Evolutionary conservation across 1,284 basidiomycete species (phyloP).

Genomic region (Athelia sp.): DNA sequence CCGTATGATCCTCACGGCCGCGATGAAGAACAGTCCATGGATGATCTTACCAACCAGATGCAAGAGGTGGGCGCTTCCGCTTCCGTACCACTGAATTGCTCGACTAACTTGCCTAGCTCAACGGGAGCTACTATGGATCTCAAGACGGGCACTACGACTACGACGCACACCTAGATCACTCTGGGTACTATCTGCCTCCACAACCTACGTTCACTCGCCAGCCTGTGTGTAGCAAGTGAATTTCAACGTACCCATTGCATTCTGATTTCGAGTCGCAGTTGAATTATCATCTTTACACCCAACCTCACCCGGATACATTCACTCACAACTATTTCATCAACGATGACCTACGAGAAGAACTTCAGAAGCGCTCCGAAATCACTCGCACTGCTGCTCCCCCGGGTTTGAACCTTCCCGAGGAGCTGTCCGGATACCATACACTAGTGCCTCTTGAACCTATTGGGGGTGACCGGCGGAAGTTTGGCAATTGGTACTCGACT

Average conservation of each 20-base stretch:
- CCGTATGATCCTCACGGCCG: conserved; percentile 36
- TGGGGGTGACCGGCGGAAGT: conserved; percentile 55
- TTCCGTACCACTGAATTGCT: neutral
- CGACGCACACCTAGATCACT: conserved; percentile 22
- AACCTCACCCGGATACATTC: conserved; percentile 47
- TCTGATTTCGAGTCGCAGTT: conserved; percentile 45
- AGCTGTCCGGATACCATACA: conserved; percentile 89
- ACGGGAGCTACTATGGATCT: conserved; percentile 19
- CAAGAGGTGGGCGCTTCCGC: conserved; percentile 24
- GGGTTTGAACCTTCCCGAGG: conserved; percentile 71
- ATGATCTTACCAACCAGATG: conserved; percentile 33
- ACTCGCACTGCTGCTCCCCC: conserved; percentile 42
- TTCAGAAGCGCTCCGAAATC: conserved; percentile 81
- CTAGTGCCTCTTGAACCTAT: conserved; percentile 73
- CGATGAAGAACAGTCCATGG: conserved; percentile 6
- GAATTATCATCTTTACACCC: conserved; percentile 89
- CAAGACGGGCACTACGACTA: conserved; percentile 13
- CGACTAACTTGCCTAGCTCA: conserved; percentile 11
- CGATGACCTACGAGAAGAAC: conserved; percentile 63
- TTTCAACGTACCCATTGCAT: conserved; percentile 3
- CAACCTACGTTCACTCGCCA: conserved; percentile 57
- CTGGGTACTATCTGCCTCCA: conserved; percentile 44
- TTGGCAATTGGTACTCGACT: conserved; percentile 74
- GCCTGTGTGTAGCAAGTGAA: conserved; percentile 45
- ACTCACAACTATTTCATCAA: conserved; percentile 64